Base-by-base conservation (phyloP, 2,329 filamentous ascomycete genomes). In the Zymoseptoria ardabiliae region DNA sequence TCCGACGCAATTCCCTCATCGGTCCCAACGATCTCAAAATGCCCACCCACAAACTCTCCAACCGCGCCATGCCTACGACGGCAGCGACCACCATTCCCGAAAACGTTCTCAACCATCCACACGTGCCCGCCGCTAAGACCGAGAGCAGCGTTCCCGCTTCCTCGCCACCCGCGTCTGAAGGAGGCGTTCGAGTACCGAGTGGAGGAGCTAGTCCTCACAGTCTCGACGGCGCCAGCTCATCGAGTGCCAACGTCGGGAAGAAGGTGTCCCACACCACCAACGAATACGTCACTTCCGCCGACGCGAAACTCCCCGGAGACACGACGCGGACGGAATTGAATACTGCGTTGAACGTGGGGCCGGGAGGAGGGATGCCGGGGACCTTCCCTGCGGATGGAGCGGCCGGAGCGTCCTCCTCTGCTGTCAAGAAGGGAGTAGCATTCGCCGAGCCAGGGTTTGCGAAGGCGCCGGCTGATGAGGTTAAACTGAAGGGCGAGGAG, bases 1-100 rank as follows among this genome's bases (percentile, higher is more conserved):
- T 81, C 10, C 75, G 78, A 50, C 73, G 76, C 23, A 75, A 72
- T 41, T 80, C 78, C 2, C 67, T 79, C 19, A 62, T 73, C 54
- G 65, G 63, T 9, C 66, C 69, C 1, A 57, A 60, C 25, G 68
- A 72, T 30, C 61, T 73, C 45, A 67, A 67, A 41, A 48, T 71
- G n/a, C 69, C 68, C 4, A 61, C 58, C 17, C 58, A 62, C 49
- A 66, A 65, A 53, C 54, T 72, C 2, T 66, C 70, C 4, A 62
- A 64, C 8, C 65, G 72, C n/a, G 56, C 66, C 19, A 73, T 74
- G 71, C 70, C 70, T 10, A 9, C 64, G n/a, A 65, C 66, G 19
- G 64, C 68, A 4, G 65, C 63, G n/a, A 58, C 59, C 19, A 19
- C 55, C 17, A 67, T 70, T 8, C 62, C 65, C n/a, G 66, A 67